Percentiles rank a stretch among this genome's conserved stretches.
These are phyloP conservation scores for Hygrocybe punicea DNA, from an alignment of 768 basidiomycete genomes.

Conservation along the genomic window DNA sequence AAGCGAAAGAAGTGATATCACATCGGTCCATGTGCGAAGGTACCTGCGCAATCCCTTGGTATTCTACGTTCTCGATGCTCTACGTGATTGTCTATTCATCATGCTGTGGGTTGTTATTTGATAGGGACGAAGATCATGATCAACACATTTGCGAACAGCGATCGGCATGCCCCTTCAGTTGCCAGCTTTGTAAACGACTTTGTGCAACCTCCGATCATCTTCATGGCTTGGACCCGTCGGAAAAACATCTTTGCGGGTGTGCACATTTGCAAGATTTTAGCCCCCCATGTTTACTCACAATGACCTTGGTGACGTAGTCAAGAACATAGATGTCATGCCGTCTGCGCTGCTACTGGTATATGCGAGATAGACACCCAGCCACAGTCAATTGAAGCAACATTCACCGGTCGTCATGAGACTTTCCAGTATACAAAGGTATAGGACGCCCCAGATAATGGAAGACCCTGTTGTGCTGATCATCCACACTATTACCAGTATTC, in stretches of 20 bases:
- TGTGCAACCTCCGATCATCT: slow-evolving; percentile 50
- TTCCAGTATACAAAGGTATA: slow-evolving; percentile 63
- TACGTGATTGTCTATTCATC: neutral
- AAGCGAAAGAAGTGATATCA: slow-evolving; percentile 27
- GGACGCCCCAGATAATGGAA: neutral
- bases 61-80: neutral
- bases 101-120: slow-evolving; percentile 38
- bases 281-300: neutral
- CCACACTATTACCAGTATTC: slow-evolving; percentile 39
- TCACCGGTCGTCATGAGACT: slow-evolving; percentile 55
- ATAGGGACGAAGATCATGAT: slow-evolving; percentile 44
- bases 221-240: slow-evolving; percentile 42
- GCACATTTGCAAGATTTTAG: slow-evolving; percentile 24
- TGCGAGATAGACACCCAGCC: slow-evolving; percentile 60
- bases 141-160: slow-evolving; percentile 50
- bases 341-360: slow-evolving; percentile 46
- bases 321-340: slow-evolving; percentile 44
- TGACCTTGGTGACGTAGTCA: slow-evolving; percentile 36
- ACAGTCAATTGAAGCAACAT: slow-evolving; percentile 58
- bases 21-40: slow-evolving; percentile 40
- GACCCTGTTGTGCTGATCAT: neutral
- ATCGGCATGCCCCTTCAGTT: slow-evolving; percentile 48
- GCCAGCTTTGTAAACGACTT: slow-evolving; percentile 55
- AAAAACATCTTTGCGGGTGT: slow-evolving; percentile 58
- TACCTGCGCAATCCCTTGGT: slow-evolving; percentile 46